Conservation (phyloP, 2,329 filamentous ascomycete species). For the Lecanicillium sp. region DNA sequence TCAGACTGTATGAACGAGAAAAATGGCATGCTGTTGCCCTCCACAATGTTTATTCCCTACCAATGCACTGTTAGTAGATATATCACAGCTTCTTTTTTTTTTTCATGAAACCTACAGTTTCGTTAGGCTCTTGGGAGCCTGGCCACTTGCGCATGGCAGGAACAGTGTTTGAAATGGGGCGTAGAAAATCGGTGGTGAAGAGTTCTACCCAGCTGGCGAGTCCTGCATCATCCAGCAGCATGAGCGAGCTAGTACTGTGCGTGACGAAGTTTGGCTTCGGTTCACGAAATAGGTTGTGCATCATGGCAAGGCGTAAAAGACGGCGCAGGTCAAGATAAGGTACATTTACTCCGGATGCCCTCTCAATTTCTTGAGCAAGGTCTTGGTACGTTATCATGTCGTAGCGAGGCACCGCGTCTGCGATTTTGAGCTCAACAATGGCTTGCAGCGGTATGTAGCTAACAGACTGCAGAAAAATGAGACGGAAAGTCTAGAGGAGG, state of each 20-base stretch:
- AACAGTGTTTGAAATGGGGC: constrained; percentile 21
- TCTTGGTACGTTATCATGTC: constrained; percentile 20
- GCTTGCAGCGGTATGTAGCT: constrained; percentile 21
- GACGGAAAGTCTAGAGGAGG: neutral
- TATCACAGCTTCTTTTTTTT: neutral
- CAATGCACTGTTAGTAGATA: neutral
- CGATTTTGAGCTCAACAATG: constrained; percentile 22
- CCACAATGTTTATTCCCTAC: constrained; percentile 19
- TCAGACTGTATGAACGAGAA: constrained; percentile 22
- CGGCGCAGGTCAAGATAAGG: constrained; percentile 22
- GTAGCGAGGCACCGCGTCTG: constrained; percentile 18
- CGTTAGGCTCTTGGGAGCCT: constrained; percentile 22
- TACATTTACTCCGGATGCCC: constrained; percentile 29
- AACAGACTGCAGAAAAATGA: constrained; percentile 12
- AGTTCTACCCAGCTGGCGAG: constrained; percentile 23
- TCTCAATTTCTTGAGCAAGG: constrained; percentile 19
- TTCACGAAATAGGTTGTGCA: constrained; percentile 31
- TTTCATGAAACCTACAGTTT: constrained; percentile 17
- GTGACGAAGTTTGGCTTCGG: constrained; percentile 26
- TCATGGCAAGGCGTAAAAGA: constrained; percentile 30
- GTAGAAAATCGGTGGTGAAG: constrained; percentile 22
- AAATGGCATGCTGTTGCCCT: constrained; percentile 15
- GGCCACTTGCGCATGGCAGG: constrained; percentile 28
- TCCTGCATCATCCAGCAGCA: constrained; percentile 20
- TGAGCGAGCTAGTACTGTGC: constrained; percentile 27